Conservation (phyloP, 202 grass and related monocot genomes). For the Zoysia matrella region DNA sequence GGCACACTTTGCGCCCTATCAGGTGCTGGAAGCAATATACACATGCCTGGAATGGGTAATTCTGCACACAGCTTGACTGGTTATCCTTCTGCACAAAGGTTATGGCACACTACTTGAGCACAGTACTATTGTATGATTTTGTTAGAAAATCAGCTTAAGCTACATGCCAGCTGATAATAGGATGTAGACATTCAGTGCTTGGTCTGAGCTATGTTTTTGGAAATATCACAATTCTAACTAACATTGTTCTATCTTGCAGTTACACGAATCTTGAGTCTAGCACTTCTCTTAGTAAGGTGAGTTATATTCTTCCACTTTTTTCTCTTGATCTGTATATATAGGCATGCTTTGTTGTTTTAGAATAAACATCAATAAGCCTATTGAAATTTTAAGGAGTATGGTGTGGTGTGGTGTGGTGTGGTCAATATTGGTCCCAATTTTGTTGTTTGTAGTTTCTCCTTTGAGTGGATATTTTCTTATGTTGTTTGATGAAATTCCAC, state of each 20-base stretch:
- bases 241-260: constrained; percentile 48
- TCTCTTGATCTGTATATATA: background rate
- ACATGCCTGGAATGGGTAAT: constrained; percentile 92
- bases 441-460: no score
- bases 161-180: constrained; percentile 30
- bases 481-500: background rate
- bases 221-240: constrained; percentile 42
- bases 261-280: constrained; percentile 39
- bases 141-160: constrained; percentile 31
- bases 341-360: background rate
- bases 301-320: background rate
- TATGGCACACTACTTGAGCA: constrained; percentile 89
- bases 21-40: constrained; percentile 98
- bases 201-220: background rate
- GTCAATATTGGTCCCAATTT: no score
- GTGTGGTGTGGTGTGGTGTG: no score
- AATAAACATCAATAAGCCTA: constrained; percentile 1
- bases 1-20: constrained; percentile 86
- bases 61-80: constrained; percentile 94
- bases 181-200: constrained; percentile 19
- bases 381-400: no score
- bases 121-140: constrained; percentile 54
- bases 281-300: constrained; percentile 54
- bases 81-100: constrained; percentile 99
- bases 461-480: no score